Conservation (phyloP, 768 basidiomycete genomes). For the Podaxis pistillaris region DNA sequence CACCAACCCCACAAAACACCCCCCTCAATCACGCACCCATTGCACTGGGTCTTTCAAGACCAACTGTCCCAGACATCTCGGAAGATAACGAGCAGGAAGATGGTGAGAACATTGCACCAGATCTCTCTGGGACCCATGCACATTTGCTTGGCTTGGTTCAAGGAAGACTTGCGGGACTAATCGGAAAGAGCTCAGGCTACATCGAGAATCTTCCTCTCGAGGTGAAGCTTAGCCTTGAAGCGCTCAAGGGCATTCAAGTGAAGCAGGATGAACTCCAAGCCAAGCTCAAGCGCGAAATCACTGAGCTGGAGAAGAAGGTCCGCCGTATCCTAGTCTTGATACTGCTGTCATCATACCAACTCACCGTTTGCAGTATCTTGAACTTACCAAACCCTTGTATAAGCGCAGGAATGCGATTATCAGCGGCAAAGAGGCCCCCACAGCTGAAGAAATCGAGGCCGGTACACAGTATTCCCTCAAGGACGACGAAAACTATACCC, state of each 20-base stretch:
- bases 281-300: conserved; percentile 92
- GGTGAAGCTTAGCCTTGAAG: conserved; percentile 84
- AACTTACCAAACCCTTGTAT: conserved; percentile 80
- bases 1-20: conserved; percentile 95
- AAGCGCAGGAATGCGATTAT: conserved; percentile 85
- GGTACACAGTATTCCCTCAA: conserved; percentile 74
- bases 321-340: conserved; percentile 20
- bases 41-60: conserved; percentile 74
- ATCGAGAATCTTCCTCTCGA: conserved; percentile 83
- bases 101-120: conserved; percentile 37
- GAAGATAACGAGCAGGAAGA: conserved; percentile 78
- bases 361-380: conserved; percentile 54
- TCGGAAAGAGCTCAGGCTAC: conserved; percentile 94
- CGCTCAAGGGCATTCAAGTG: conserved; percentile 90
- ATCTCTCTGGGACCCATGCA: conserved; percentile 45
- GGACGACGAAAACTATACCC: conserved; percentile 55
- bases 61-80: conserved; percentile 83
- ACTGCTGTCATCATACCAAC: conserved; percentile 13
- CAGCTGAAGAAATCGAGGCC: conserved; percentile 77
- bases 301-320: conserved; percentile 96
- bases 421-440: conserved; percentile 69
- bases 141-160: conserved; percentile 87
- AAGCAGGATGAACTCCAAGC: conserved; percentile 90
- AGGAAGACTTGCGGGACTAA: conserved; percentile 76
- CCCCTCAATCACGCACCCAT: conserved; percentile 83